phyloP scores from a whole-genome alignment of 352 stramenopile genomes.

The Discostella stelligera region DNA sequence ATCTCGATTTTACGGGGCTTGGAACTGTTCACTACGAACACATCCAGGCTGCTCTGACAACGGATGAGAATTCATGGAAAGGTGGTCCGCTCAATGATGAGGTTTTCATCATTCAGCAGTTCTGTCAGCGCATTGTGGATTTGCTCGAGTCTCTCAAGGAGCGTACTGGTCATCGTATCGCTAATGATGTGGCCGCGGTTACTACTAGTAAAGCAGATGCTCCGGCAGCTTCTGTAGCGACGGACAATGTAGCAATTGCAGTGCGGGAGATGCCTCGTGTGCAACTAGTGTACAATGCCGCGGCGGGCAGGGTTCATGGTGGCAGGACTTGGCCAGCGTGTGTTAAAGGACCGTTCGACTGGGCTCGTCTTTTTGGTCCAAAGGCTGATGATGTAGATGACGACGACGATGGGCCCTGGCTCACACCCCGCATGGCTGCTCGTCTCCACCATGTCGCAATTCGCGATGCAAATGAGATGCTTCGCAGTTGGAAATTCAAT shows the following conservation, averaged over 20 bases:
- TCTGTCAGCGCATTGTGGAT: neutral
- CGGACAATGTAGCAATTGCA: neutral
- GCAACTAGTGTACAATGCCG: constrained; percentile 1
- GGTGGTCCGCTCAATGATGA: neutral
- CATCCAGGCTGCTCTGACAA: neutral
- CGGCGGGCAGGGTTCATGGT: neutral
- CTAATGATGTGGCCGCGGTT: neutral
- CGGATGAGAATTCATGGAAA: neutral
- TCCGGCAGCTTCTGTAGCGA: neutral
- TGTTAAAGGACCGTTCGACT: constrained; percentile 4
- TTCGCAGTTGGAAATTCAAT: neutral
- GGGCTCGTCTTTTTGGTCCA: neutral
- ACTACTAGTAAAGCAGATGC: neutral
- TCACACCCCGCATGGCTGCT: constrained; percentile 4
- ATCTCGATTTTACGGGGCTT: constrained; percentile 1
- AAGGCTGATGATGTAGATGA: neutral
- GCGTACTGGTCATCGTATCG: neutral
- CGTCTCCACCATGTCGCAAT: constrained; percentile 1
- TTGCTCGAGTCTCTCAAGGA: neutral
- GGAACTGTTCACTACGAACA: constrained; percentile 3
- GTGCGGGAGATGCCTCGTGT: neutral
- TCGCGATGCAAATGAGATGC: neutral
- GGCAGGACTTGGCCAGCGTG: neutral
- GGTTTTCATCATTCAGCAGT: neutral
- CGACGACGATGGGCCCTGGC: constrained; percentile 7